These are phyloP conservation scores for Lodderomyces elongisporus DNA, from an alignment of 1,139 yeast species.

Conservation along the genomic window DNA sequence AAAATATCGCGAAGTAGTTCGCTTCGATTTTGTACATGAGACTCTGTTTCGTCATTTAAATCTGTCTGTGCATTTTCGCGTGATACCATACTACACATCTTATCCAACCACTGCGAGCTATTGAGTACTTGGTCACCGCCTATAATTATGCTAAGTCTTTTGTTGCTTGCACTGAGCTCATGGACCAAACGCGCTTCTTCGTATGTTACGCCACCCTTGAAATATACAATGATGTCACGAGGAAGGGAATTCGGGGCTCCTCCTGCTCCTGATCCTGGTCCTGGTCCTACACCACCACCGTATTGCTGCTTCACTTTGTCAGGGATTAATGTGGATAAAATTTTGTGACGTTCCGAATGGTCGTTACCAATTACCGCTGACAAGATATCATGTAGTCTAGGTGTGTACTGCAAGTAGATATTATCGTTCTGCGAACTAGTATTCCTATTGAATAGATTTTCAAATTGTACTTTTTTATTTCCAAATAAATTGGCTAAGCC, in stretches of 20 bases:
- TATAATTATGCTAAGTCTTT: constrained; percentile 47
- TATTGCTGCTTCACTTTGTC: constrained; percentile 33
- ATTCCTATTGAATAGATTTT: constrained; percentile 22
- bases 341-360: background rate
- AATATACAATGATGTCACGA: constrained; percentile 74
- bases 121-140: constrained; percentile 77
- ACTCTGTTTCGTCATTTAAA: background rate
- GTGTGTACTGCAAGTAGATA: constrained; percentile 65
- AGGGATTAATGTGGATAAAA: constrained; percentile 38
- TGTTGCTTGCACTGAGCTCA: constrained; percentile 54
- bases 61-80: constrained; percentile 11
- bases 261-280: background rate
- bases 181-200: constrained; percentile 85
- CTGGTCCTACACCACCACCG: constrained; percentile 18
- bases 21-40: constrained; percentile 12
- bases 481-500: constrained; percentile 24
- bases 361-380: constrained; percentile 15
- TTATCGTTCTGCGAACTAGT: constrained; percentile 35
- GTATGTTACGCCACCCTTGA: constrained; percentile 88
- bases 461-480: constrained; percentile 23
- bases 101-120: constrained; percentile 27
- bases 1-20: constrained; percentile 25
- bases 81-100: constrained; percentile 18
- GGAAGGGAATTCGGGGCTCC: constrained; percentile 24
- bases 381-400: constrained; percentile 55